Evolutionary conservation across 768 basidiomycete genomes (phyloP).

Genomic region (Hygrocybe punicea): DNA sequence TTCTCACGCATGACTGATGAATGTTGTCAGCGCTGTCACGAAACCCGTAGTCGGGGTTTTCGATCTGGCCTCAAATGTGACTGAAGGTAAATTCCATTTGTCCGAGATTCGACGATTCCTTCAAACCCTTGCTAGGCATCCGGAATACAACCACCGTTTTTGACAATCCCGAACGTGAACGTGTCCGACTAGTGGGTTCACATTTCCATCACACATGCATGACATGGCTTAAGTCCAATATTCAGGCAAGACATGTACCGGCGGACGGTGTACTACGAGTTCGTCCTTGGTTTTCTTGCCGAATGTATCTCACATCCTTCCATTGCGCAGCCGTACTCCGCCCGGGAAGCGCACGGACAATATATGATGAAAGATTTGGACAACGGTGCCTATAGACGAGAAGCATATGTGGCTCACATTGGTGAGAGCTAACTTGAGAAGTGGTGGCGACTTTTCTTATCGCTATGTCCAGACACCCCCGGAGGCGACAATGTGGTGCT

Average conservation of each 20-base stretch:
- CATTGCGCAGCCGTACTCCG: conserved; percentile 69
- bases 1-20: neutral
- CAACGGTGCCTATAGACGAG: conserved; percentile 78
- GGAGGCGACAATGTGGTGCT: conserved; percentile 78
- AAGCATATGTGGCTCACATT: conserved; percentile 89
- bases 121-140: conserved; percentile 56
- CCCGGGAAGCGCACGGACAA: conserved; percentile 88
- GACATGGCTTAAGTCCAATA: conserved; percentile 1
- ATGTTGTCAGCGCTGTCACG: conserved; percentile 69
- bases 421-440: conserved; percentile 46
- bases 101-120: neutral
- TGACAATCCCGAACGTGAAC: conserved; percentile 85
- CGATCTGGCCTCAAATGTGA: conserved; percentile 91
- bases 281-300: conserved; percentile 27
- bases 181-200: conserved; percentile 68
- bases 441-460: conserved; percentile 5
- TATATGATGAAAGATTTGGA: conserved; percentile 96
- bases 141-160: conserved; percentile 99
- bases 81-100: conserved; percentile 63
- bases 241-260: conserved; percentile 78
- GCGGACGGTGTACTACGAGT: conserved; percentile 86
- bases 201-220: neutral
- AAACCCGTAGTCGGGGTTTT: conserved; percentile 97
- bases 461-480: conserved; percentile 53
- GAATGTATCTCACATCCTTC: conserved; percentile 1